phyloP scores from a whole-genome alignment of 2,329 filamentous ascomycete species.

The Ceratocystis smalleyi region DNA sequence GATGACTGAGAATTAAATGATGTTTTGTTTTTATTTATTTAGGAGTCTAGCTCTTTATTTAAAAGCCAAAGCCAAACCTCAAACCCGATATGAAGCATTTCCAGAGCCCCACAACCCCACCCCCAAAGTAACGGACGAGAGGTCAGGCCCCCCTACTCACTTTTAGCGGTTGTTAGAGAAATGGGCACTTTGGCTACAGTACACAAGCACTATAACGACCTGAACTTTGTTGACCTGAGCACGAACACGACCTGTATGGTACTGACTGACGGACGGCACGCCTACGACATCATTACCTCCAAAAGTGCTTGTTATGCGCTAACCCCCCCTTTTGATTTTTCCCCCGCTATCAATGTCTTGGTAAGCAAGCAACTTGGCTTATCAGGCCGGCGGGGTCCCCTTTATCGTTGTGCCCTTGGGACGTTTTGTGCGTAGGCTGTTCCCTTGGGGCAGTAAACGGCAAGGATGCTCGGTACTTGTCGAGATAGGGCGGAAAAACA shows the following conservation, averaged over 20 bases:
- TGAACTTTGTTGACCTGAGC: not conserved
- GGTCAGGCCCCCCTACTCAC: too few relatives aligned
- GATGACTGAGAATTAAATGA: not conserved
- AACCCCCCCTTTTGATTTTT: not conserved
- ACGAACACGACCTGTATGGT: not conserved
- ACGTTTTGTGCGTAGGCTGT: not conserved
- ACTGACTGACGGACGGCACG: not conserved
- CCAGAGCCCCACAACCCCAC: too few relatives aligned
- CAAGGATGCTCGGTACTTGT: slow-evolving; percentile 2
- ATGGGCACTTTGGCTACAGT: not conserved
- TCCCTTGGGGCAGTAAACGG: not conserved
- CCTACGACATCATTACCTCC: not conserved
- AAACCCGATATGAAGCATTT: too few relatives aligned
- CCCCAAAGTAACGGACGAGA: too few relatives aligned
- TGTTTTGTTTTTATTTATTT: not conserved
- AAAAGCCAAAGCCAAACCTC: not conserved
- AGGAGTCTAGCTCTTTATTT: not conserved
- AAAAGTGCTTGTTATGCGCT: not conserved
- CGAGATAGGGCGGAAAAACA: slow-evolving; percentile 2
- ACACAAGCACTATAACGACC: slow-evolving; percentile 3
- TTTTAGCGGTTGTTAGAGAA: not conserved
- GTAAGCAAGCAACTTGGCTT: not conserved
- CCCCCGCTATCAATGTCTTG: not conserved
- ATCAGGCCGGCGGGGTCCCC: not conserved
- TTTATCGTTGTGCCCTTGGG: not conserved